Evolutionary conservation across 352 stramenopile species (phyloP).

Genomic region (Pseudoperonospora humuli): DNA sequence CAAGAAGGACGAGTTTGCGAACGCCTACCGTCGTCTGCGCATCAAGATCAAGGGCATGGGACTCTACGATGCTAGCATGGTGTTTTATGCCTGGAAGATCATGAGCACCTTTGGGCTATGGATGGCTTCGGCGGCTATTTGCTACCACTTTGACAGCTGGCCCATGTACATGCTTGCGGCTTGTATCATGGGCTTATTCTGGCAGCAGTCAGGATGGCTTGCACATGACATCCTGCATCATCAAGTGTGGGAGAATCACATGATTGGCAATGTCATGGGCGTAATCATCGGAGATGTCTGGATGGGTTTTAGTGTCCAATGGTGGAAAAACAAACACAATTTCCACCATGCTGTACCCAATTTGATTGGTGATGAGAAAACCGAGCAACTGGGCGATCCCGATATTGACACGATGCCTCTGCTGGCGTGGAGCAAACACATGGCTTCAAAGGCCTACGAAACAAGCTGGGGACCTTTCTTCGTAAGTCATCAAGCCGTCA

Average conservation of each 20-base stretch:
- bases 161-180: slow-evolving; percentile 89
- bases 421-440: slow-evolving; percentile 95
- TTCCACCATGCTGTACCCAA: slow-evolving; percentile 98
- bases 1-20: slow-evolving; percentile 90
- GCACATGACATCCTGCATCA: slow-evolving; percentile 97
- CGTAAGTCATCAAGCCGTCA: slow-evolving; percentile 89
- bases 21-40: slow-evolving; percentile 92
- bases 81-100: slow-evolving; percentile 95
- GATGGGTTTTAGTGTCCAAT: slow-evolving; percentile 96
- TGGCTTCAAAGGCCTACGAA: slow-evolving; percentile 84
- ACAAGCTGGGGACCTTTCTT: slow-evolving; percentile 84
- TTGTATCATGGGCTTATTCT: slow-evolving; percentile 94
- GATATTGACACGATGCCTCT: slow-evolving; percentile 99
- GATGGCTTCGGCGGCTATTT: slow-evolving; percentile 78
- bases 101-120: slow-evolving; percentile 89
- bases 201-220: slow-evolving; percentile 97
- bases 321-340: slow-evolving; percentile 99
- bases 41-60: slow-evolving; percentile 92
- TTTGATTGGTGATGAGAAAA: slow-evolving; percentile 86
- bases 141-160: slow-evolving; percentile 71
- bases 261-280: slow-evolving; percentile 89
- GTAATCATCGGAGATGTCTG: slow-evolving; percentile 94
- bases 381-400: slow-evolving; percentile 87
- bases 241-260: slow-evolving; percentile 94
- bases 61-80: slow-evolving; percentile 88